phyloP scores from a whole-genome alignment of 345 rosid genomes.

The Ricinus communis region DNA sequence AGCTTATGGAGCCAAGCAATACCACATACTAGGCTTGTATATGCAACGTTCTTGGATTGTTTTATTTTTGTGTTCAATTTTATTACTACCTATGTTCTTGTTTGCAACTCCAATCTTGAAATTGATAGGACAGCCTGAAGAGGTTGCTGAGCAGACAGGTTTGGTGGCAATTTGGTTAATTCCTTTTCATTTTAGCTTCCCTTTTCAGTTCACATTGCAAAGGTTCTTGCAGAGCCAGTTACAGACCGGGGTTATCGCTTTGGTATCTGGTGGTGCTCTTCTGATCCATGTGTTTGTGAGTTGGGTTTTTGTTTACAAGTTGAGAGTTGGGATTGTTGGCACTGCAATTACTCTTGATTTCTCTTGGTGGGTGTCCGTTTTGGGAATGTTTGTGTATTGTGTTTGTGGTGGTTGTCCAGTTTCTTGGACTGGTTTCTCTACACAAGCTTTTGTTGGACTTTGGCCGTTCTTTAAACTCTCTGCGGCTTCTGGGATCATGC shows the following conservation, averaged over 20 bases:
- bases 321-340: constrained; percentile 50
- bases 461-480: constrained; percentile 56
- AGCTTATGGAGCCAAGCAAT: constrained; percentile 51
- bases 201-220: constrained; percentile 55
- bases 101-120: constrained; percentile 49
- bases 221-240: constrained; percentile 59
- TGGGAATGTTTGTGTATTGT: constrained; percentile 42
- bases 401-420: constrained; percentile 52
- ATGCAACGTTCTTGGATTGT: constrained; percentile 61
- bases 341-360: constrained; percentile 50
- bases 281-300: constrained; percentile 41
- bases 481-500: constrained; percentile 59
- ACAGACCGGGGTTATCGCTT: constrained; percentile 46
- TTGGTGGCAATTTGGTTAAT: constrained; percentile 52
- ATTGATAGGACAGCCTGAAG: constrained; percentile 46
- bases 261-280: constrained; percentile 44
- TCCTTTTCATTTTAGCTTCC: constrained; percentile 57
- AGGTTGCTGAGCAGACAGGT: constrained; percentile 50
- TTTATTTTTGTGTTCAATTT: constrained; percentile 40
- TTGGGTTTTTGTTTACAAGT: constrained; percentile 50
- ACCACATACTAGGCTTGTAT: constrained; percentile 49
- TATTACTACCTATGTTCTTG: constrained; percentile 44
- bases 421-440: constrained; percentile 59
- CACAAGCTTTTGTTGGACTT: constrained; percentile 50
- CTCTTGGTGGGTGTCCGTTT: constrained; percentile 57